These are phyloP conservation scores for Flagelloscypha sp. DNA, from an alignment of 768 basidiomycete species.

Conservation along the genomic window DNA sequence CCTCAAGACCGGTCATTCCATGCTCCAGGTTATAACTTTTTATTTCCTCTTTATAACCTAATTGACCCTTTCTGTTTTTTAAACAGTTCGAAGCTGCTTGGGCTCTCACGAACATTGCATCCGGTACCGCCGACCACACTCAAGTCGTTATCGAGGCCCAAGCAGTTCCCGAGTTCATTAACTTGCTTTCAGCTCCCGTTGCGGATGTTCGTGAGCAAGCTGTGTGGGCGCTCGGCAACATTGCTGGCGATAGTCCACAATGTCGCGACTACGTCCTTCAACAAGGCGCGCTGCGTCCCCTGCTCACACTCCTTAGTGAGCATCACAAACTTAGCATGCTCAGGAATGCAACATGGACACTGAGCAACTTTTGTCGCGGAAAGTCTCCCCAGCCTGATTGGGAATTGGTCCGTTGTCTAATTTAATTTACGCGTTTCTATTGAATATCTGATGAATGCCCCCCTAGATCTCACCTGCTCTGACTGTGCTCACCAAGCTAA, in stretches of 20 bases:
- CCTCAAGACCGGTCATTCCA: slow-evolving; percentile 66
- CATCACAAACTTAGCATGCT: slow-evolving; percentile 99
- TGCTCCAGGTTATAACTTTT: slow-evolving; percentile 59
- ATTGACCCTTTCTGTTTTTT: slow-evolving; percentile 3
- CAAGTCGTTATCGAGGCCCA: slow-evolving; percentile 93
- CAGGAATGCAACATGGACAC: slow-evolving; percentile 96
- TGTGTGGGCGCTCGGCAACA: slow-evolving; percentile 99
- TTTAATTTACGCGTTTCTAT: slow-evolving; percentile 5
- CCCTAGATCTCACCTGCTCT: slow-evolving; percentile 90
- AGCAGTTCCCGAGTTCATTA: slow-evolving; percentile 96
- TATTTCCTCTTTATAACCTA: slow-evolving; percentile 6
- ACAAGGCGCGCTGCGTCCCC: slow-evolving; percentile 87
- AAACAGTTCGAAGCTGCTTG: slow-evolving; percentile 91
- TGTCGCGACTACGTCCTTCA: slow-evolving; percentile 96
- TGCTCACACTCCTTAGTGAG: slow-evolving; percentile 83
- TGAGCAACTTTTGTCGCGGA: slow-evolving; percentile 98
- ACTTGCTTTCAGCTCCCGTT: slow-evolving; percentile 87
- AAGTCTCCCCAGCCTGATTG: slow-evolving; percentile 97
- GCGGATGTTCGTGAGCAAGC: slow-evolving; percentile 98
- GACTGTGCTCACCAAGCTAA: slow-evolving; percentile 93
- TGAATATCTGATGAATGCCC: slow-evolving; percentile 10
- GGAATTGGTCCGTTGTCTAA: slow-evolving; percentile 65
- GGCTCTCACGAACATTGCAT: slow-evolving; percentile 97
- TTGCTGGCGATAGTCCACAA: slow-evolving; percentile 95
- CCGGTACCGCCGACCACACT: slow-evolving; percentile 96